Evolutionary conservation across 805 yeast genomes (phyloP).

Genomic region (Kregervanrija pseudodelftensis): DNA sequence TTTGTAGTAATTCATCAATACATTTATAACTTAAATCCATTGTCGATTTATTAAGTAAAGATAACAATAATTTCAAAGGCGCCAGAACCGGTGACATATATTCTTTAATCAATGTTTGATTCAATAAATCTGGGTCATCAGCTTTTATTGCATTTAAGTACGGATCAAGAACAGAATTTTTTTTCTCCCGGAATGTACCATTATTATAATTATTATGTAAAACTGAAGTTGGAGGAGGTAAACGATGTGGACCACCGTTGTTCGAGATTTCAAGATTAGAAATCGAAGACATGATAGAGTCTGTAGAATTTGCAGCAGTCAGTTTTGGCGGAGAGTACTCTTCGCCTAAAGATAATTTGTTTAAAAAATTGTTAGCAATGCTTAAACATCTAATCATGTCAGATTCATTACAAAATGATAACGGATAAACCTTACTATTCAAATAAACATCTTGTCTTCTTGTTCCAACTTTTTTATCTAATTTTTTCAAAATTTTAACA

Average conservation of each 20-base stretch:
- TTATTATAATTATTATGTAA: conserved; percentile 4
- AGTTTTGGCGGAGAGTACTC: conserved; percentile 2
- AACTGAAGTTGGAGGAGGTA: conserved; percentile 21
- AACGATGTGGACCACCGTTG: not conserved
- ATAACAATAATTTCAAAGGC: conserved; percentile 49
- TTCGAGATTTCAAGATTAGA: conserved; percentile 5
- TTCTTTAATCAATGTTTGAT: conserved; percentile 35
- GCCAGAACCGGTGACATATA: conserved; percentile 40
- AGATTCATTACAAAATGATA: conserved; percentile 69
- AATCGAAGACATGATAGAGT: conserved; percentile 5
- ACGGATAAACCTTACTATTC: conserved; percentile 59
- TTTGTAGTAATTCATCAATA: conserved; percentile 47
- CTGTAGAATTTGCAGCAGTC: not conserved
- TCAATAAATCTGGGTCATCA: conserved; percentile 32
- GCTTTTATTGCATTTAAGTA: conserved; percentile 19
- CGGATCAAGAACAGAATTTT: conserved; percentile 9
- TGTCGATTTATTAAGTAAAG: conserved; percentile 61
- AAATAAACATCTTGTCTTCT: conserved; percentile 50
- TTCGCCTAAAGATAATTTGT: conserved; percentile 32
- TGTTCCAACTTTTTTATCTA: conserved; percentile 77
- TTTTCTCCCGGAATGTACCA: not conserved
- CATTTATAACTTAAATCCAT: conserved; percentile 46
- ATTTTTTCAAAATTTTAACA: conserved; percentile 78
- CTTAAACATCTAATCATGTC: conserved; percentile 50
- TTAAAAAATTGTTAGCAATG: conserved; percentile 43